These are phyloP conservation scores for Mycena galopus DNA, from an alignment of 768 basidiomycete species.

Conservation along the genomic window DNA sequence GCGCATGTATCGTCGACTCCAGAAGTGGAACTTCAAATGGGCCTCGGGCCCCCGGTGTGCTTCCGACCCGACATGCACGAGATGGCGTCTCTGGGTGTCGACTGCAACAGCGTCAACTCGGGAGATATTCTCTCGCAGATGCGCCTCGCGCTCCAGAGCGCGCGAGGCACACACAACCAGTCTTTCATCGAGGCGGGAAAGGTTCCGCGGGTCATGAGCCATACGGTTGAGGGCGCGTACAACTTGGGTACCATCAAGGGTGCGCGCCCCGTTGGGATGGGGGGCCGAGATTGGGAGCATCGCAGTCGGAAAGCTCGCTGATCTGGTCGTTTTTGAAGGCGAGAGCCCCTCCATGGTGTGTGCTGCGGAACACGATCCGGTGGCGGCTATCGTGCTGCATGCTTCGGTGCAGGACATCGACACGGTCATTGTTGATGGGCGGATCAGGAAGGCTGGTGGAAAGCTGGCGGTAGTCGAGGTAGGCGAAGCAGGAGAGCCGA, in stretches of 20 bases:
- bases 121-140: slow-evolving; percentile 33
- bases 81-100: slow-evolving; percentile 29
- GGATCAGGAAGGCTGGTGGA: slow-evolving; percentile 23
- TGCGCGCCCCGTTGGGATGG: slow-evolving; percentile 1
- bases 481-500: background rate
- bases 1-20: too few species aligned
- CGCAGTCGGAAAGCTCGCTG: slow-evolving; percentile 28
- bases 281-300: slow-evolving; percentile 27
- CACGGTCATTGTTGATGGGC: slow-evolving; percentile 34
- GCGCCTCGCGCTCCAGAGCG: slow-evolving; percentile 30
- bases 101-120: slow-evolving; percentile 31
- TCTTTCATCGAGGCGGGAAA: too few species aligned
- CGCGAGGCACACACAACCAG: slow-evolving; percentile 13
- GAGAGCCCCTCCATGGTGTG: slow-evolving; percentile 27
- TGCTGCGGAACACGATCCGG: slow-evolving; percentile 30
- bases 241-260: background rate
- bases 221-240: too few species aligned
- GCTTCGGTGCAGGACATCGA: slow-evolving; percentile 34
- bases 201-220: too few species aligned
- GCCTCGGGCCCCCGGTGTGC: slow-evolving; percentile 22
- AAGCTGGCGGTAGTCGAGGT: slow-evolving; percentile 22
- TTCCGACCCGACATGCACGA: slow-evolving; percentile 23
- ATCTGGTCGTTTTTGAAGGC: slow-evolving; percentile 27
- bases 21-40: slow-evolving; percentile 29
- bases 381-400: slow-evolving; percentile 32